These are phyloP conservation scores for Agrocybe praecox DNA, from an alignment of 768 basidiomycete species.

Conservation along the genomic window DNA sequence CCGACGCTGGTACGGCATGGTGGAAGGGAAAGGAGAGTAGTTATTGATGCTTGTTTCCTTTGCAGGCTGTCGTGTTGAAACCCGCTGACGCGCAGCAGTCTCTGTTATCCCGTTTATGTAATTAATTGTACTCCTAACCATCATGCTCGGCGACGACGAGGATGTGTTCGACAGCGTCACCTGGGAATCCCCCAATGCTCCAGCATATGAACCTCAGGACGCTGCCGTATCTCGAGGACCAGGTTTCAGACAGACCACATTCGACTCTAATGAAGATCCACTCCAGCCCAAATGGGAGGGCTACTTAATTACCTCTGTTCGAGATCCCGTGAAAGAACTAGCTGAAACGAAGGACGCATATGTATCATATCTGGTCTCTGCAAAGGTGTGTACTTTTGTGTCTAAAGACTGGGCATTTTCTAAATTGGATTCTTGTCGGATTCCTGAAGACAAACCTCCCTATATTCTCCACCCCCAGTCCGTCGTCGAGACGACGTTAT, in stretches of 20 bases:
- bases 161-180: conserved; percentile 92
- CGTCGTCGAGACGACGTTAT: conserved; percentile 85
- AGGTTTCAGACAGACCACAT: conserved; percentile 82
- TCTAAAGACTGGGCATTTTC: not conserved
- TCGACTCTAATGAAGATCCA: conserved; percentile 71
- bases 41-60: conserved; percentile 40
- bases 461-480: conserved; percentile 76
- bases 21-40: conserved; percentile 17
- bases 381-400: conserved; percentile 57
- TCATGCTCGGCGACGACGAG: conserved; percentile 84
- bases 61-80: conserved; percentile 19
- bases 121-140: conserved; percentile 21
- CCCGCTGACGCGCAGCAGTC: conserved; percentile 14
- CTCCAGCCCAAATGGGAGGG: conserved; percentile 92
- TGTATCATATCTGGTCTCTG: conserved; percentile 90
- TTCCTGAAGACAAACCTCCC: conserved; percentile 80
- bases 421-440: conserved; percentile 5
- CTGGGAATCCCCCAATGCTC: conserved; percentile 78
- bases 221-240: conserved; percentile 55
- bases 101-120: conserved; percentile 15
- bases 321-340: conserved; percentile 94
- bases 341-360: conserved; percentile 97
- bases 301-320: conserved; percentile 77
- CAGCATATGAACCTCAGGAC: conserved; percentile 44
- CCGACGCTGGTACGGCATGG: not conserved